Conservation (phyloP, 1,284 basidiomycete species). For the Cystobasidiaceae sp. region DNA sequence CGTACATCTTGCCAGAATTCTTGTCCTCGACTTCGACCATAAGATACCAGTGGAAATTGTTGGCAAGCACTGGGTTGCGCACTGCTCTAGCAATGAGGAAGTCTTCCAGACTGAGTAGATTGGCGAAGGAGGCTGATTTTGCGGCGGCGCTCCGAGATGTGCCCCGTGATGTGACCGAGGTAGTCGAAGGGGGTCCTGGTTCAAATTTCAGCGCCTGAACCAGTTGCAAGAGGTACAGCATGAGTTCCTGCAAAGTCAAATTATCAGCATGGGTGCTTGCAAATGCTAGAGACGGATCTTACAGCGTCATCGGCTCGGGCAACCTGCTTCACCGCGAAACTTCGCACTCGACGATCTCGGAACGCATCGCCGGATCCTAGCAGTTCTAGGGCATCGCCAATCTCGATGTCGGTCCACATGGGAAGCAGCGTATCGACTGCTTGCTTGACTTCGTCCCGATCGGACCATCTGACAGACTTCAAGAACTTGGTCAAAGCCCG, state of each 20-base stretch:
- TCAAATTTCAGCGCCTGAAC: conserved; percentile 98
- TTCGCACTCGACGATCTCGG: conserved; percentile 81
- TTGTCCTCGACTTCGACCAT: conserved; percentile 86
- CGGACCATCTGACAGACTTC: conserved; percentile 96
- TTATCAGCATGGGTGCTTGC: neutral
- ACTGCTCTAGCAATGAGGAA: conserved; percentile 85
- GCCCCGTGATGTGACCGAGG: conserved; percentile 50
- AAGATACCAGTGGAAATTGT: conserved; percentile 94
- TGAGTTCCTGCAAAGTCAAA: conserved; percentile 62
- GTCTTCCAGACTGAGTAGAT: conserved; percentile 63
- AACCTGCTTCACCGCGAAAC: conserved; percentile 88
- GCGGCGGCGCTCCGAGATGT: conserved; percentile 56
- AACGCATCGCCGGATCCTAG: conserved; percentile 69
- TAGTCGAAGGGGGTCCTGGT: conserved; percentile 31
- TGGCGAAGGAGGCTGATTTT: conserved; percentile 58
- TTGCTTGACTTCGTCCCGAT: conserved; percentile 92
- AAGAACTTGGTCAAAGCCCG: conserved; percentile 86
- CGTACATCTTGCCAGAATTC: conserved; percentile 83
- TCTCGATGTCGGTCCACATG: conserved; percentile 94
- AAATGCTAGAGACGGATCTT: conserved; percentile 39
- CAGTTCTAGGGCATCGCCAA: conserved; percentile 91
- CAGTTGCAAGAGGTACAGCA: conserved; percentile 88
- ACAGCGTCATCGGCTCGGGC: conserved; percentile 91
- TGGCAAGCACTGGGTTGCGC: conserved; percentile 75
- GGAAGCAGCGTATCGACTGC: conserved; percentile 93